Base-by-base conservation (phyloP, 2,329 filamentous ascomycete genomes). In the Delphinella strobiligena region DNA sequence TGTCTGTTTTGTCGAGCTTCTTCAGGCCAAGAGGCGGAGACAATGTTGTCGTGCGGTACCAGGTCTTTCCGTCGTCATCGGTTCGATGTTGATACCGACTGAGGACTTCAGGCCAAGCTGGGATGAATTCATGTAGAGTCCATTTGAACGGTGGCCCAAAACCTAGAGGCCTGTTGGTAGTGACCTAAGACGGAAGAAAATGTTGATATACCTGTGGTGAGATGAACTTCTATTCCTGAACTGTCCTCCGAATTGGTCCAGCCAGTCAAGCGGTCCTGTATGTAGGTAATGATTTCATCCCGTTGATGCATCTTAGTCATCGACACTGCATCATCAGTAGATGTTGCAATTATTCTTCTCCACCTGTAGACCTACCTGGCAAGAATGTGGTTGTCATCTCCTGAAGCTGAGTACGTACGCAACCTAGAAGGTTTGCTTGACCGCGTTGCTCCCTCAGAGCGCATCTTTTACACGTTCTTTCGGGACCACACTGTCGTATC, bases 21-120 rank as follows among this genome's bases (percentile, higher is more conserved):
- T 61, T 51, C 51, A 70, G 58, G 2, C 61, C 66, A 14, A 69
- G 54, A 2, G 66, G 64, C 4, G 66, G 67, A 33, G 66, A 67
- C 35, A 55, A 54, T 43, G 64, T 66, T 17, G 50, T 43, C 3
- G 54, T 42, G 4, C 52, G 49, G 14, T 55, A 44, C 12, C 41
- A 44, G 7, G 43, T 27, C 12, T 27, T 42, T 12, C 49, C 44
- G 2, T 49, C 16, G 3, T 29, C 18, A 4, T 37, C 54, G 45
- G 40, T 54, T 40, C 39, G 54, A 51, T 9, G 60, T 65, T 68
- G 64, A 27, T 61, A 52, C 38, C 67, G 63, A 5, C 51, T 50
- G 5, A 63, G 41, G 10, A 67, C 47, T 31, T 63, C 60, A 3
- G 54, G 45, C 5, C 57, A 62, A 27, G 53, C 56, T 1, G 67